Evolutionary conservation across 2,329 filamentous ascomycete species (phyloP).

Genomic region (Penicillium glabrum): DNA sequence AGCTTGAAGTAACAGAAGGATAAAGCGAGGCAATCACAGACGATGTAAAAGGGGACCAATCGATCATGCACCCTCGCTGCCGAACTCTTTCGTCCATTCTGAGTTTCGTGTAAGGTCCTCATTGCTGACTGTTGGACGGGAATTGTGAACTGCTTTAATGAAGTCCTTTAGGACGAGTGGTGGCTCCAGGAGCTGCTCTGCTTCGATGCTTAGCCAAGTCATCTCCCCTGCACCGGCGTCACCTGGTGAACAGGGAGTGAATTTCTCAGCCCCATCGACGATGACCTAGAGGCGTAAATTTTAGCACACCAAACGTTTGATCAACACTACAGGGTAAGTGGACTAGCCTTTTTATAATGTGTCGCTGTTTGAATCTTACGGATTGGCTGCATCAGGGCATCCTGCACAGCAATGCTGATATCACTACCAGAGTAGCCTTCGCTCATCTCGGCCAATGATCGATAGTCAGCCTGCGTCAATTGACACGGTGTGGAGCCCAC

Average conservation of each 20-base stretch:
- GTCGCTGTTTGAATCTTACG: constrained; percentile 96
- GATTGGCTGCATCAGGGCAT: constrained; percentile 95
- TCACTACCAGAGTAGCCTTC: constrained; percentile 96
- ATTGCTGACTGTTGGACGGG: constrained; percentile 83
- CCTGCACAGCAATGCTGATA: constrained; percentile 93
- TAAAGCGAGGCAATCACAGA: background rate
- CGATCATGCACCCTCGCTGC: constrained; percentile 73
- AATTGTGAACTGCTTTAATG: constrained; percentile 82
- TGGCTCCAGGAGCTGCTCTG: constrained; percentile 82
- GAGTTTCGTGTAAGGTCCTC: constrained; percentile 81
- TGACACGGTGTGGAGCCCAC: constrained; percentile 92
- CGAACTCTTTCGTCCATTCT: constrained; percentile 96
- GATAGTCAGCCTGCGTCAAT: constrained; percentile 74
- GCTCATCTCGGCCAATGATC: constrained; percentile 73
- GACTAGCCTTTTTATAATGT: constrained; percentile 85
- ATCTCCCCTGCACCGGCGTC: constrained; percentile 85
- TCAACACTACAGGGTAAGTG: background rate
- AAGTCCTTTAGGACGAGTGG: constrained; percentile 89
- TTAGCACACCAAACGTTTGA: background rate
- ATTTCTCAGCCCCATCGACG: constrained; percentile 60
- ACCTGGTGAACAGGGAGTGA: constrained; percentile 90
- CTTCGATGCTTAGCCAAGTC: constrained; percentile 85
- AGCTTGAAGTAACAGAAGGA: background rate
- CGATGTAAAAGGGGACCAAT: background rate
- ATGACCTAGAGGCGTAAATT: constrained; percentile 56